phyloP scores from a whole-genome alignment of 2,329 filamentous ascomycete genomes.

The Xylariaceae sp. region DNA sequence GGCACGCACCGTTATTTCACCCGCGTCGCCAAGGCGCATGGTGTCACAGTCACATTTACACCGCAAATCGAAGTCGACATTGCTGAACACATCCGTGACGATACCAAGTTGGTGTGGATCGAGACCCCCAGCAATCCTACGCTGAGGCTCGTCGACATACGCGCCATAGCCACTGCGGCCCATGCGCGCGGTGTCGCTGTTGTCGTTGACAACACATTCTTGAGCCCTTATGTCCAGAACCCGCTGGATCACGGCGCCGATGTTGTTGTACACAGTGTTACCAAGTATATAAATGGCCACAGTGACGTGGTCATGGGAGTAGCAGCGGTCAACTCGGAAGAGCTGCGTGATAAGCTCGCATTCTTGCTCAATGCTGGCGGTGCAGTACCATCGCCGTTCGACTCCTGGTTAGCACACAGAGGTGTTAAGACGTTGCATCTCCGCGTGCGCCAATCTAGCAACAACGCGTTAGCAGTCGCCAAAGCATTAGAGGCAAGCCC shows the following conservation, averaged over 20 bases:
- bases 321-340: slow-evolving; percentile 87
- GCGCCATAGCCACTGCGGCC: slow-evolving; percentile 76
- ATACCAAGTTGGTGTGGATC: slow-evolving; percentile 97
- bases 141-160: slow-evolving; percentile 87
- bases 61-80: slow-evolving; percentile 89
- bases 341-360: slow-evolving; percentile 70
- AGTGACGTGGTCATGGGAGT: slow-evolving; percentile 96
- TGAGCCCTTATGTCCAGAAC: slow-evolving; percentile 95
- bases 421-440: slow-evolving; percentile 96
- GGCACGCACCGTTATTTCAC: slow-evolving; percentile 99
- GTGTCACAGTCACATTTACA: slow-evolving; percentile 91
- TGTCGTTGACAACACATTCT: slow-evolving; percentile 99
- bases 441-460: slow-evolving; percentile 78
- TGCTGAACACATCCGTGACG: slow-evolving; percentile 74
- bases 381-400: slow-evolving; percentile 89
- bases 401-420: slow-evolving; percentile 96
- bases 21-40: slow-evolving; percentile 91
- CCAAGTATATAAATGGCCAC: slow-evolving; percentile 99
- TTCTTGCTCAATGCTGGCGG: slow-evolving; percentile 98
- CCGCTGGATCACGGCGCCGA: slow-evolving; percentile 93
- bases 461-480: slow-evolving; percentile 78
- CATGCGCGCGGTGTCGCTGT: slow-evolving; percentile 88
- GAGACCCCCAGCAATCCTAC: slow-evolving; percentile 95
- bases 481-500: slow-evolving; percentile 73
- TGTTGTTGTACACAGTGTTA: slow-evolving; percentile 94